These are phyloP conservation scores for Megacollybia marginata DNA, from an alignment of 768 basidiomycete species.

Conservation along the genomic window DNA sequence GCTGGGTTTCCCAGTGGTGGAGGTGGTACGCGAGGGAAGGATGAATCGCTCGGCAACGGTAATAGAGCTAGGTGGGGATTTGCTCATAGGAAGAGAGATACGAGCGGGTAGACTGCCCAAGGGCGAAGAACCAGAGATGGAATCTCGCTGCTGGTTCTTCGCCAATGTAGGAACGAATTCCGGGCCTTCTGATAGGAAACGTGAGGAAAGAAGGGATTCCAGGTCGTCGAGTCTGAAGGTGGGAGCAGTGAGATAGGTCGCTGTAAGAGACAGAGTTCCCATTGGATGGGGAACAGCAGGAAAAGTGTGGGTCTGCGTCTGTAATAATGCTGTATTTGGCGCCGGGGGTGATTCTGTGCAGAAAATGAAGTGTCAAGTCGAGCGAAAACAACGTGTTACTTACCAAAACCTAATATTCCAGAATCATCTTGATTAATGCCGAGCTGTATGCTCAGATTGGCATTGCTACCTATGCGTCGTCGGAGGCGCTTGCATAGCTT, in stretches of 20 bases:
- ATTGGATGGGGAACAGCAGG: conserved; percentile 59
- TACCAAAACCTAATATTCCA: conserved; percentile 28
- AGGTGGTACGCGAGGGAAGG: conserved; percentile 17
- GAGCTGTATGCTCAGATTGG: too few species aligned
- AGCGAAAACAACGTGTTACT: conserved; percentile 7
- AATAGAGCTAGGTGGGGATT: background rate
- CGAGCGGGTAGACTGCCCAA: conserved; percentile 7
- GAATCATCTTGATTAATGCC: too few species aligned
- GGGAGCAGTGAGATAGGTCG: conserved; percentile 59
- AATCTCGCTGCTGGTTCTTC: conserved; percentile 57
- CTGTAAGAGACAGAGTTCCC: conserved; percentile 55
- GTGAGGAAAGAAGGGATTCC: conserved; percentile 67
- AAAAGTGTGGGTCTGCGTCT: conserved; percentile 53
- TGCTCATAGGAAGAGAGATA: background rate
- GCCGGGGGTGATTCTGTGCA: conserved; percentile 22
- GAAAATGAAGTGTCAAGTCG: too few species aligned
- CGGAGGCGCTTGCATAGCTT: conserved; percentile 58
- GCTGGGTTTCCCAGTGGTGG: background rate
- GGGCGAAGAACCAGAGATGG: conserved; percentile 30
- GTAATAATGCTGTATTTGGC: conserved; percentile 26
- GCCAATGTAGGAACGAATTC: conserved; percentile 68
- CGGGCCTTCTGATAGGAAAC: conserved; percentile 36
- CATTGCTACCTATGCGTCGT: background rate
- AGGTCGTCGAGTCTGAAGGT: conserved; percentile 70
- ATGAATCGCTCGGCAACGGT: conserved; percentile 27